Base-by-base conservation (phyloP, 2,329 filamentous ascomycete species). In the Beauveria sp. region DNA sequence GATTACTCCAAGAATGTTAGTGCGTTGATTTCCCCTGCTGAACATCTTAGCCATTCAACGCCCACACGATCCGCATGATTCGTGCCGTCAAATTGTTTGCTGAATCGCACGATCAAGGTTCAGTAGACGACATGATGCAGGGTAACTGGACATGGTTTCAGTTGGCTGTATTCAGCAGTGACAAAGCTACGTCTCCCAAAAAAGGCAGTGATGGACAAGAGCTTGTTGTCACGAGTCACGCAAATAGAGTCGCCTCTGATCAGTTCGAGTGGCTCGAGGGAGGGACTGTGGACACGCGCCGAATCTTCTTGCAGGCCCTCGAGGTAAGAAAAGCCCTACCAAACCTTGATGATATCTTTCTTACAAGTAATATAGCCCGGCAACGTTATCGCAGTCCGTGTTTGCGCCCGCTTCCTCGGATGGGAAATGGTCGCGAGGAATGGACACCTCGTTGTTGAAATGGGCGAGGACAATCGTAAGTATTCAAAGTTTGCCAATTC, bases 81-180 rank as follows among this genome's bases (percentile, higher is more conserved):
- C 42, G 53, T n/a, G 53, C 24, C 5, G 53, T 56, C 53, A 56
- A 56, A 26, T 56, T 65, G 45, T 38, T 59, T 22, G 60, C 61
- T 9, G 63, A 65, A 40, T 64, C 64, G 31, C 64, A 63, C 43
- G 64, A 65, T 43, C 64, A 64, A 12, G 63, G 63, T 2, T 22
- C 4, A 18, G 26, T 38, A 31, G 48, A 49, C 16, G 56, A 56
- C 10, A 5, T 40, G 12, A 26, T 46, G 2, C 31, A 18, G 1
- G 64, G 64, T 12, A 65, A 63, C 49, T 65, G 63, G 63, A 65
- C 64, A 5, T 65, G 64, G 64, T 55, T 65, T 20, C 60, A 65
- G 53, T 28, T 65, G 5, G 60, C 49, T 16, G 60, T 65, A 16
- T 24, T 64, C 14, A 43, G 55, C 4, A 48, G 38, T 16, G 28